Evolutionary conservation across 108 stramenopile genomes (phyloP).

Genomic region (Cyclotella cryptica): DNA sequence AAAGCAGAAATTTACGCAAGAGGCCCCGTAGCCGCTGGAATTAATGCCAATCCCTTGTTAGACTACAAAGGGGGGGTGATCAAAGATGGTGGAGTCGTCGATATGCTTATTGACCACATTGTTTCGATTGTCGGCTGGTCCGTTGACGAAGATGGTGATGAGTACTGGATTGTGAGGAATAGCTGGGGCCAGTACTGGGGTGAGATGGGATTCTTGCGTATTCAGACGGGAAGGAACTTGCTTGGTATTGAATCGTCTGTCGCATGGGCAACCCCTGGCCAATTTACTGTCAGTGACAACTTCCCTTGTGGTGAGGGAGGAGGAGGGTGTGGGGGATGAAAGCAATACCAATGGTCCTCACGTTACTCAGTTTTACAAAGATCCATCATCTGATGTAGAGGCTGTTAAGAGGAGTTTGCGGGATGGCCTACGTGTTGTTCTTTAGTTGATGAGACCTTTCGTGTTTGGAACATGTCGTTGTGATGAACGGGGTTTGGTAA

Average conservation of each 20-base stretch:
- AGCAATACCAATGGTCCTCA: slow-evolving; percentile 33
- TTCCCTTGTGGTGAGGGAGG: slow-evolving; percentile 82
- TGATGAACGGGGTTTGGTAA: too few relatives aligned
- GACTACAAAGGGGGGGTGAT: slow-evolving; percentile 79
- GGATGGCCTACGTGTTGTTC: slow-evolving; percentile 29
- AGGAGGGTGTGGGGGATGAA: slow-evolving; percentile 36
- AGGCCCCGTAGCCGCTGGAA: slow-evolving; percentile 92
- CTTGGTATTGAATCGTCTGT: slow-evolving; percentile 81
- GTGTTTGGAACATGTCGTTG: too few relatives aligned
- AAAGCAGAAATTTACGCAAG: slow-evolving; percentile 93
- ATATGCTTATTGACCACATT: slow-evolving; percentile 62
- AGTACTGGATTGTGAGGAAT: slow-evolving; percentile 94
- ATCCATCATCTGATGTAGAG: slow-evolving; percentile 56
- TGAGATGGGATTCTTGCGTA: slow-evolving; percentile 75
- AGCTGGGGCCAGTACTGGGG: slow-evolving; percentile 68
- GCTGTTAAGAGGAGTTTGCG: slow-evolving; percentile 45
- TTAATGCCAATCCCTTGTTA: slow-evolving; percentile 81
- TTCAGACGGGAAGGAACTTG: slow-evolving; percentile 69
- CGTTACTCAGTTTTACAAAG: slow-evolving; percentile 46
- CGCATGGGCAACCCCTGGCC: slow-evolving; percentile 83
- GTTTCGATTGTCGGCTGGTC: slow-evolving; percentile 93
- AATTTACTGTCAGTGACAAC: slow-evolving; percentile 66
- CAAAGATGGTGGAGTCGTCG: slow-evolving; percentile 35
- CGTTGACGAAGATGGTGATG: slow-evolving; percentile 48
- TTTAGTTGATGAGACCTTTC: not conserved